Evolutionary conservation across 441 rosid species (phyloP).

Genomic region (Adansonia rubrostipa): DNA sequence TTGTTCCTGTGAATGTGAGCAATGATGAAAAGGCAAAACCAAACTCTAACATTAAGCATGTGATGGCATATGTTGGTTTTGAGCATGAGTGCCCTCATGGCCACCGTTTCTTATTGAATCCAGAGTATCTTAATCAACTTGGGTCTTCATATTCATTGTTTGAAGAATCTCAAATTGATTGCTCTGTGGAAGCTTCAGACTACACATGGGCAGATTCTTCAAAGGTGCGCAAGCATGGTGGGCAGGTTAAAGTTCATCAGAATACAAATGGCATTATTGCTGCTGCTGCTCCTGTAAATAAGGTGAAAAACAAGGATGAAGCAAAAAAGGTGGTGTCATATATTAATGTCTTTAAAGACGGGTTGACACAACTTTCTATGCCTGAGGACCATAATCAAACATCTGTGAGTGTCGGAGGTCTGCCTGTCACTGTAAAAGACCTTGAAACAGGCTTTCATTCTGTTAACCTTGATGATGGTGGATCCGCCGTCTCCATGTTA

Average conservation of each 20-base stretch:
- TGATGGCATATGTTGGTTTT: slow-evolving; percentile 69
- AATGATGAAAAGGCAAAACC: slow-evolving; percentile 45
- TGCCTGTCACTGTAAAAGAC: slow-evolving; percentile 40
- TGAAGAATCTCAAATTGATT: slow-evolving; percentile 42
- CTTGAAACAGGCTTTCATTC: slow-evolving; percentile 45
- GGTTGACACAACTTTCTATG: slow-evolving; percentile 33
- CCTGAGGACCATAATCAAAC: slow-evolving; percentile 44
- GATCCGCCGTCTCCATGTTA: slow-evolving; percentile 58
- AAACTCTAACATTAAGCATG: slow-evolving; percentile 47
- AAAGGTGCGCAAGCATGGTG: slow-evolving; percentile 47
- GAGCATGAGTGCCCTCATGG: slow-evolving; percentile 91
- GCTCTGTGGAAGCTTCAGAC: slow-evolving; percentile 42
- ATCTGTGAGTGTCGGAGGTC: slow-evolving; percentile 32
- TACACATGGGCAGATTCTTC: slow-evolving; percentile 39
- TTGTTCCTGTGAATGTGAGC: slow-evolving; percentile 52
- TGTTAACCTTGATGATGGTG: slow-evolving; percentile 57
- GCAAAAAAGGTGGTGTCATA: slow-evolving; percentile 45
- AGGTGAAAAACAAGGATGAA: slow-evolving; percentile 49
- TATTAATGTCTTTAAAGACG: slow-evolving; percentile 35
- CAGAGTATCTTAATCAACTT: slow-evolving; percentile 64
- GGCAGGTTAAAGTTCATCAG: slow-evolving; percentile 51
- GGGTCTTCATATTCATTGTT: slow-evolving; percentile 54
- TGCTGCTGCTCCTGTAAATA: slow-evolving; percentile 43
- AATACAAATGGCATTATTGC: slow-evolving; percentile 43
- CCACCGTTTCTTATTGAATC: slow-evolving; percentile 71